phyloP scores from a whole-genome alignment of 495 filamentous ascomycete genomes.

The Penicillium egyptiacum region DNA sequence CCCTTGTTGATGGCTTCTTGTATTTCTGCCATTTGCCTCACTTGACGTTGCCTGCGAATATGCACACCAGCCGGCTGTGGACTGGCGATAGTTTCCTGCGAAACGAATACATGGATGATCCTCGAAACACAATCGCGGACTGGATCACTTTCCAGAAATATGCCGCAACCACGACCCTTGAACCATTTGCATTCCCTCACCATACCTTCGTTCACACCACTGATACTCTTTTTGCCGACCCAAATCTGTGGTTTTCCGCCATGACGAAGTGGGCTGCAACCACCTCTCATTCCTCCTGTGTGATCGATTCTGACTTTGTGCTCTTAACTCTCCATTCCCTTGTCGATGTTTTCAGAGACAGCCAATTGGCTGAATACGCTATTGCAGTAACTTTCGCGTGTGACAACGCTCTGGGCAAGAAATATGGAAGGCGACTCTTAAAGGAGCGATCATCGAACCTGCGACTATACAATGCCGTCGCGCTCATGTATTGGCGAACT shows the following conservation, averaged over 20 bases:
- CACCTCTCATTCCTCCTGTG: slow-evolving; percentile 14
- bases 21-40: slow-evolving; percentile 69
- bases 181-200: slow-evolving; percentile 28
- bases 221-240: slow-evolving; percentile 42
- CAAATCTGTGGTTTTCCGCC: slow-evolving; percentile 44
- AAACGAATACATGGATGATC: slow-evolving; percentile 41
- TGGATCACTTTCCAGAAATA: slow-evolving; percentile 24
- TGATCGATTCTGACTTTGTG: slow-evolving; percentile 48
- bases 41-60: slow-evolving; percentile 24
- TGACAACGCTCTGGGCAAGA: slow-evolving; percentile 57
- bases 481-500: slow-evolving; percentile 64
- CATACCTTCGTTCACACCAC: slow-evolving; percentile 37
- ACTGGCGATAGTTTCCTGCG: slow-evolving; percentile 46
- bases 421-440: slow-evolving; percentile 69
- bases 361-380: slow-evolving; percentile 66
- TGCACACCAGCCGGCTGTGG: slow-evolving; percentile 35
- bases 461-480: slow-evolving; percentile 75
- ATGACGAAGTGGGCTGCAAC: slow-evolving; percentile 35
- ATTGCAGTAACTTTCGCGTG: slow-evolving; percentile 67
- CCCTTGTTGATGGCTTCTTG: slow-evolving; percentile 66
- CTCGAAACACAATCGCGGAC: slow-evolving; percentile 23
- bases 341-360: slow-evolving; percentile 40
- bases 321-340: slow-evolving; percentile 57
- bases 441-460: slow-evolving; percentile 65
- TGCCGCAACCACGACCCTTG: slow-evolving; percentile 17